These are phyloP conservation scores for Boechera divaricarpa DNA, from an alignment of 345 rosid genomes.

Conservation along the genomic window DNA sequence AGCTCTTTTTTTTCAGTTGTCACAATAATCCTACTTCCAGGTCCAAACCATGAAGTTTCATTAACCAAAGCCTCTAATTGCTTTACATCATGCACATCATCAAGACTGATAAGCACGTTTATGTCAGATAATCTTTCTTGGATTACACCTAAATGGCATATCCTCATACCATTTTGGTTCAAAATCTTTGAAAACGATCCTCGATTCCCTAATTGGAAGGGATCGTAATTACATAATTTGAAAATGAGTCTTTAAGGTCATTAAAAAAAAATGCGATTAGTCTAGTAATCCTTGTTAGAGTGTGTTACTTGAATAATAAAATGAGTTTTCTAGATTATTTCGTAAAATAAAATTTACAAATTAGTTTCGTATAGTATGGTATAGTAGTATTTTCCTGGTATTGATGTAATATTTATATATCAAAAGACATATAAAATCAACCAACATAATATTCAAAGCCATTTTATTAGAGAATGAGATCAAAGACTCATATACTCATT, in stretches of 20 bases:
- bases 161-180: too few species aligned
- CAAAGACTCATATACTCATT: constrained; percentile 25
- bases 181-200: neutral
- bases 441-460: constrained; percentile 8
- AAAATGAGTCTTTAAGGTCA: too few species aligned
- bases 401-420: neutral
- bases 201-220: too few species aligned
- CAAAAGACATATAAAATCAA: constrained; percentile 1
- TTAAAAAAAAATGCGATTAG: too few species aligned
- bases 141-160: neutral
- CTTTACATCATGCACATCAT: neutral
- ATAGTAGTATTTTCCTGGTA: neutral
- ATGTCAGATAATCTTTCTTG: neutral
- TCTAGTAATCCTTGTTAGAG: too few species aligned
- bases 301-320: too few species aligned
- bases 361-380: too few species aligned
- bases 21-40: neutral
- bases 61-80: neutral
- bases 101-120: neutral
- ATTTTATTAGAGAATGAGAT: constrained; percentile 27
- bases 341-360: too few species aligned
- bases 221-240: too few species aligned
- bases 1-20: neutral
- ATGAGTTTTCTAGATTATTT: too few species aligned
- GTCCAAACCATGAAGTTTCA: neutral